phyloP scores from a whole-genome alignment of 1,284 basidiomycete genomes.

The Irpex sp. region DNA sequence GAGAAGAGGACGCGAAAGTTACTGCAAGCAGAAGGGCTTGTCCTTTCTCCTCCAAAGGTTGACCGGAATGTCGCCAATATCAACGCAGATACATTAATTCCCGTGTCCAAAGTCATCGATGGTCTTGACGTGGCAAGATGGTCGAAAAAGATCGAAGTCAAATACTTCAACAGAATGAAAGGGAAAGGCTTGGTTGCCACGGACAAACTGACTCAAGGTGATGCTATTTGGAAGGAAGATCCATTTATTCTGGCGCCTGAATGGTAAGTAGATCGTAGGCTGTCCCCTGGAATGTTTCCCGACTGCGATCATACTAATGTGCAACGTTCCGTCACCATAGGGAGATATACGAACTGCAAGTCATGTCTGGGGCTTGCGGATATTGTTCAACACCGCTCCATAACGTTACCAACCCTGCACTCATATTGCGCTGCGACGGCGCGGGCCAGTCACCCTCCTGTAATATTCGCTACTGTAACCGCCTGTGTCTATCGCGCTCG shows the following conservation, averaged over 20 bases:
- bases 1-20: conserved; percentile 78
- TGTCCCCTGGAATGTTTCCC: not conserved
- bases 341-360: conserved; percentile 70
- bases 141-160: conserved; percentile 64
- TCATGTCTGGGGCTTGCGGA: conserved; percentile 51
- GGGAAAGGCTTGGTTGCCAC: conserved; percentile 83
- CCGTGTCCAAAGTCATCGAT: conserved; percentile 66
- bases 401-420: conserved; percentile 36
- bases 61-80: conserved; percentile 15
- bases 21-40: conserved; percentile 55
- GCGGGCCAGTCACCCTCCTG: conserved; percentile 43
- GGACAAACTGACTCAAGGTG: conserved; percentile 63
- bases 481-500: conserved; percentile 65
- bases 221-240: conserved; percentile 82
- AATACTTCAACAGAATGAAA: conserved; percentile 67
- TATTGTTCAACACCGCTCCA: conserved; percentile 66
- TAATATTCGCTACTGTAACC: conserved; percentile 73
- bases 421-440: conserved; percentile 36
- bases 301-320: not conserved
- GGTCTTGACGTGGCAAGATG: conserved; percentile 59
- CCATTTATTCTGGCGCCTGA: conserved; percentile 70
- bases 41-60: conserved; percentile 26
- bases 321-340: conserved; percentile 30
- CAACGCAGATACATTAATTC: conserved; percentile 32
- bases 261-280: conserved; percentile 43